phyloP scores from a whole-genome alignment of 257 asterid species.

The Forsythia viridissima region DNA sequence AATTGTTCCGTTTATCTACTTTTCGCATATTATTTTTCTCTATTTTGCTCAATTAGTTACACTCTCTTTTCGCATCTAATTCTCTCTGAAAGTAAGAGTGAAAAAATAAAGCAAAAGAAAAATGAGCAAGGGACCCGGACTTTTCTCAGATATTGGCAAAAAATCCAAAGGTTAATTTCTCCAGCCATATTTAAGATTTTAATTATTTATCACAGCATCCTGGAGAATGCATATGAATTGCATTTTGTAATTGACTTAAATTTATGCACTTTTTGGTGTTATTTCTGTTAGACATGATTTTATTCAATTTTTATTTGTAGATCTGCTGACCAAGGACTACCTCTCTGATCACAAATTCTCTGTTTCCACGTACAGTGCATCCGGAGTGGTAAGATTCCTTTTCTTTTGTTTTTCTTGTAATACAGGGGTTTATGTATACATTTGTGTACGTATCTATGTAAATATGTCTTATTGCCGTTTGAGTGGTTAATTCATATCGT shows the following conservation, averaged over 20 bases:
- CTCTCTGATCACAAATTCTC: conserved; percentile 87
- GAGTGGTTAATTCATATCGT: not conserved
- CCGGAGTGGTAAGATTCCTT: conserved; percentile 72
- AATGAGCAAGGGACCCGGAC: conserved; percentile 72
- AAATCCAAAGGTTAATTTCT: conserved; percentile 54
- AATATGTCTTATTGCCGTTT: not conserved
- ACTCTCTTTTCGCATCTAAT: not conserved
- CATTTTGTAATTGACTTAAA: not conserved
- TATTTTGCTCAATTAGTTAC: not conserved
- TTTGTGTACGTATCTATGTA: not conserved
- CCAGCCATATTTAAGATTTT: not conserved
- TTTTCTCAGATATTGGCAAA: conserved; percentile 66
- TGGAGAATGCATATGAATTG: not conserved
- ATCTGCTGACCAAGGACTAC: conserved; percentile 88
- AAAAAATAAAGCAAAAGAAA: conserved; percentile 15
- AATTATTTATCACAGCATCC: not conserved
- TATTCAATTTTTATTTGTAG: conserved; percentile 36
- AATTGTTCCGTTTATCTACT: not conserved
- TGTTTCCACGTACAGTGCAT: conserved; percentile 66
- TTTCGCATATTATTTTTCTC: not conserved
- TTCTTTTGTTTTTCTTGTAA: not conserved
- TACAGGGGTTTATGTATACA: not conserved
- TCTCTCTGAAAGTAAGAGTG: not conserved
- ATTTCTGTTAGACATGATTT: not conserved
- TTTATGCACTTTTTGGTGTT: not conserved